These are phyloP conservation scores for Aspergillus incahuasiensis DNA, from an alignment of 495 filamentous ascomycete genomes.

Conservation along the genomic window DNA sequence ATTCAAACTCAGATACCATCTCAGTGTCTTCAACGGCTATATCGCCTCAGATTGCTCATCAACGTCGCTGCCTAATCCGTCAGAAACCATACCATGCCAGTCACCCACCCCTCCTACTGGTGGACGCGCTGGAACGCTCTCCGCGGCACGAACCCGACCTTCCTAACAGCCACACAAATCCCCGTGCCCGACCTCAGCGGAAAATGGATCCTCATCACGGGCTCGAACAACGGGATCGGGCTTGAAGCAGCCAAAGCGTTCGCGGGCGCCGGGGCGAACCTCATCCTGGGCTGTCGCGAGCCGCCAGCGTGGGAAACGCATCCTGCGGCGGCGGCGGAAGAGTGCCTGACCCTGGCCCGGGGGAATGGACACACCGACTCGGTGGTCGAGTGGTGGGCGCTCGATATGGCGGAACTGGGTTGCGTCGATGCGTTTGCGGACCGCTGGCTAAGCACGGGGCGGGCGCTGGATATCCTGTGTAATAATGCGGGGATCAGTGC, in stretches of 20 bases:
- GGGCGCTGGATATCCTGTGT: slow-evolving; percentile 21
- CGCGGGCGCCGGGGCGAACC: slow-evolving; percentile 21
- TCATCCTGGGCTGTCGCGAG: slow-evolving; percentile 30
- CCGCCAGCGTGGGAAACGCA: slow-evolving; percentile 21
- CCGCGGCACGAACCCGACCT: background rate
- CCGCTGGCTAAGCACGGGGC: slow-evolving; percentile 15
- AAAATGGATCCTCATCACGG: slow-evolving; percentile 33
- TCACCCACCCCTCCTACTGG: background rate
- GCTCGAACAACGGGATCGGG: slow-evolving; percentile 32
- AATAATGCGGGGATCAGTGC: slow-evolving; percentile 24
- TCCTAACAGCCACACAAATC: background rate
- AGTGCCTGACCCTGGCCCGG: slow-evolving; percentile 14
- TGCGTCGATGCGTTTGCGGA: slow-evolving; percentile 41
- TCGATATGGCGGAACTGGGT: slow-evolving; percentile 46
- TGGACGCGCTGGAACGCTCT: background rate
- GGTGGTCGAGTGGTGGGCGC: slow-evolving; percentile 42
- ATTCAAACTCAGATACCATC: too few relatives aligned
- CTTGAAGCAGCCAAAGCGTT: slow-evolving; percentile 27
- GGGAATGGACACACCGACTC: slow-evolving; percentile 19
- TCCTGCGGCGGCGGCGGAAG: slow-evolving; percentile 15
- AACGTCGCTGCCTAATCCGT: too few relatives aligned
- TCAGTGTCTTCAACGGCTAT: background rate
- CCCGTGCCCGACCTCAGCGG: slow-evolving; percentile 13
- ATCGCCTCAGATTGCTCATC: too few relatives aligned
- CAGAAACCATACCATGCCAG: background rate